Base-by-base conservation (phyloP, 495 filamentous ascomycete species). In the Aspergillus asperescens region DNA sequence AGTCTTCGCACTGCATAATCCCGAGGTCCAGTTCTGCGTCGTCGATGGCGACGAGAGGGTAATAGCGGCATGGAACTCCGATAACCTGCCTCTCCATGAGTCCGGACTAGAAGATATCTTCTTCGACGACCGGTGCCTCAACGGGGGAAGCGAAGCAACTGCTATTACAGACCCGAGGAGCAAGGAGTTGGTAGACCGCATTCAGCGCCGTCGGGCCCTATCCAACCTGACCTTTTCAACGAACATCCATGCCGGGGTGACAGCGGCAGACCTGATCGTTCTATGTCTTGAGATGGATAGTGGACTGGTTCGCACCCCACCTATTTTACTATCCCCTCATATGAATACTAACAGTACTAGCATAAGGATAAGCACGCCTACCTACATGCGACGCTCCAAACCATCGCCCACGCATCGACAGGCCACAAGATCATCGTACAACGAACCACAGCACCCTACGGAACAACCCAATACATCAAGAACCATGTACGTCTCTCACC, bases 371-470 rank as follows among this genome's bases (percentile, higher is more conserved):
- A 85, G 79, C 80, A 90, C 57, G 67, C 88, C 35, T 77, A 77
- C 16, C 71, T 90, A 3, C 85, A 91, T 59, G 68, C 74, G 25
- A 85, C 81, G 0, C 77, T 79, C 1, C 68, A 77, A 27, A 75
- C 75, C 16, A 84, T 92, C 38, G 87, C 88, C 0, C 55, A 70
- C 75, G 52, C 69, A 79, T 51, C 86, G 7, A 77, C 70, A 22
- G 65, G 72, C 10, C 82, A 84, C 25, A 82, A 85, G 56, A 89
- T 90, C 52, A 73, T 92, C 18, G 87, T 90, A 0, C 87, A 90
- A 64, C 90, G 89, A 65, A 81, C 76, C 20, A 89, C 88, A 0
- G 86, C 90, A 13, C 87, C 88, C 8, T 88, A 84, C 59, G 73
- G 83, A 18, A 89, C 86, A 4, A 80, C 86, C 0, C 73, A 84